Base-by-base conservation (phyloP, 2,329 filamentous ascomycete genomes). In the Trichoderma arundinaceum region DNA sequence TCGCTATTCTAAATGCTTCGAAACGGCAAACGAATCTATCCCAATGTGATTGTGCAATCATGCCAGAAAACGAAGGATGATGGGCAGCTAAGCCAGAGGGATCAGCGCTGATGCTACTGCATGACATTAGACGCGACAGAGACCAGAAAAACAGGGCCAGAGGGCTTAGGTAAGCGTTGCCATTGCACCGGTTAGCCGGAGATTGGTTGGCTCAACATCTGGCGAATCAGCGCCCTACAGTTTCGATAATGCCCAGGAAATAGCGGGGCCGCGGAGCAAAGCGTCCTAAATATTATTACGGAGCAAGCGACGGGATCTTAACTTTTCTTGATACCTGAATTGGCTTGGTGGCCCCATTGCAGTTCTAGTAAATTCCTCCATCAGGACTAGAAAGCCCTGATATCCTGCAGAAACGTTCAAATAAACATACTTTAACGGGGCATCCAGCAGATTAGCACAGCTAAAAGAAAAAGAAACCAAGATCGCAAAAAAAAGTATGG, bases 221-320 rank as follows among this genome's bases (percentile, higher is more conserved):
- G n/a, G 38, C 59, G 22, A 62, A 53, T 62, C n/a, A n/a, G 6
- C 2, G 2, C 7, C 0, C 48, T 2, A 1, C 0, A 12, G n/a
- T 22, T 22, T 9, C 10, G n/a, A 53, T 35, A 35, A n/a, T 53
- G 19, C 38, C 3, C 10, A 38, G 22, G 2, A 10, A 35, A 41
- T 33, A 8, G 59, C 44, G 59, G 59, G 59, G 22, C 1, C 22
- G 22, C 59, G 59, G 59, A 62, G 59, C 59, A 62, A 62, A 62
- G 7, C 12, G 19, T 62, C 59, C 59, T 53, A 43, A 46, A 44
- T 7, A 59, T 12, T 22, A 7, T 28, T 28, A 28, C 22, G 4
- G 22, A 44, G 15, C 33, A 28, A 19, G 53, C 41, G 7, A 10
- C 7, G 6, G 44, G 39, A 8, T 49, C 17, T 51, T 17, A n/a